Percentiles rank a stretch among this genome's conserved stretches.
Evolutionary conservation across 1,139 yeast species (phyloP).

Genomic region (Yamadazyma sp.): DNA sequence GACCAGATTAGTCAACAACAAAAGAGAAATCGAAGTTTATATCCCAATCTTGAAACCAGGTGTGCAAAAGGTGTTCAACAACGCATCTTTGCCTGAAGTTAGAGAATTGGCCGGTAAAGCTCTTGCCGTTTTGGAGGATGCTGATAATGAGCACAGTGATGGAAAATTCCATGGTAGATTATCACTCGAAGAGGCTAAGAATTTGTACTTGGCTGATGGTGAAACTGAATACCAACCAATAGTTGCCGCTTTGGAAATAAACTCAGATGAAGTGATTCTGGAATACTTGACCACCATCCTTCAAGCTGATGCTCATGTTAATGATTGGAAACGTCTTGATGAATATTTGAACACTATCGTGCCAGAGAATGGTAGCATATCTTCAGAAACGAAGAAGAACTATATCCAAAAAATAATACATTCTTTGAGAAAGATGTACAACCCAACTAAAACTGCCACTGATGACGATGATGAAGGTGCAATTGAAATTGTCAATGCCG

Average conservation of each 20-base stretch:
- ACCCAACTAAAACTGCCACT: constrained; percentile 55
- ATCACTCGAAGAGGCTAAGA: constrained; percentile 52
- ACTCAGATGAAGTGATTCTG: constrained; percentile 32
- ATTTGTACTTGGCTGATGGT: constrained; percentile 36
- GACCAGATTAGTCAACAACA: constrained; percentile 92
- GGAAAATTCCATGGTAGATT: constrained; percentile 80
- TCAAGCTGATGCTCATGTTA: constrained; percentile 77
- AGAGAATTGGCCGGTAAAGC: constrained; percentile 93
- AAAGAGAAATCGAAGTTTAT: constrained; percentile 83
- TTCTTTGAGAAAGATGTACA: constrained; percentile 64
- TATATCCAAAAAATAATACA: constrained; percentile 49
- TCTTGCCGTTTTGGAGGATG: constrained; percentile 73
- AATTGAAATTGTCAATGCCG: constrained; percentile 87
- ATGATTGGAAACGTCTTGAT: constrained; percentile 79
- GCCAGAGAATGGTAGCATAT: constrained; percentile 22
- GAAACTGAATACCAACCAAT: constrained; percentile 24
- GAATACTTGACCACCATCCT: constrained; percentile 58
- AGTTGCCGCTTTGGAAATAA: constrained; percentile 23
- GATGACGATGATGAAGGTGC: constrained; percentile 65
- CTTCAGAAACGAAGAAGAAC: constrained; percentile 38
- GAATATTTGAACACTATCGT: constrained; percentile 56
- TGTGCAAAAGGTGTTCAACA: constrained; percentile 79
- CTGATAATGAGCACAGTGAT: constrained; percentile 64
- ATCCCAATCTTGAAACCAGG: constrained; percentile 90
- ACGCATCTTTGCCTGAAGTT: constrained; percentile 95